Conservation (phyloP, 2,329 filamentous ascomycete species). For the Chaetomium globosum region DNA sequence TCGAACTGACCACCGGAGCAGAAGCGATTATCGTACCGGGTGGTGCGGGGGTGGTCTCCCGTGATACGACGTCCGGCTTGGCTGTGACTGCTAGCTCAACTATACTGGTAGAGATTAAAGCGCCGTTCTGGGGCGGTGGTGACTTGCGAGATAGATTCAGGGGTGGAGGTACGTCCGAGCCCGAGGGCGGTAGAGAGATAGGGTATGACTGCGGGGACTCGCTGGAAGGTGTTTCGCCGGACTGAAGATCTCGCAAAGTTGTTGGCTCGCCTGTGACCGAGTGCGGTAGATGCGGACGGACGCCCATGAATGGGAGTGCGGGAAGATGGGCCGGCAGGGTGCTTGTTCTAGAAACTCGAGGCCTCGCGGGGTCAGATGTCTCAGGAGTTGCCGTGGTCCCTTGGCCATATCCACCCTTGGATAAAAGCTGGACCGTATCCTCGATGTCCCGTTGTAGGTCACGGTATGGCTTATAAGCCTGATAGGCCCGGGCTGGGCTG, state of each 20-base stretch:
- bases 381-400: slow-evolving; percentile 5
- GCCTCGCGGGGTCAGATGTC: slow-evolving; percentile 1
- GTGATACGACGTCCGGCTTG: slow-evolving; percentile 1
- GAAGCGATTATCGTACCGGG: neutral
- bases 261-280: slow-evolving; percentile 22
- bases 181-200: slow-evolving; percentile 26
- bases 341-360: slow-evolving; percentile 31
- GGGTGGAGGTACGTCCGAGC: slow-evolving; percentile 27
- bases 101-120: slow-evolving; percentile 12
- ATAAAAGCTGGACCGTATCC: slow-evolving; percentile 29
- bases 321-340: slow-evolving; percentile 36
- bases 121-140: slow-evolving; percentile 7
- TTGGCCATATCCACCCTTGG: slow-evolving; percentile 21
- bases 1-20: neutral
- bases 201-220: slow-evolving; percentile 15
- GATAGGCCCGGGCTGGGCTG: slow-evolving; percentile 23
- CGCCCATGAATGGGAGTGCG: slow-evolving; percentile 34
- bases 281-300: slow-evolving; percentile 21
- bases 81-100: slow-evolving; percentile 10
- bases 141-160: slow-evolving; percentile 29
- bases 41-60: slow-evolving; percentile 6
- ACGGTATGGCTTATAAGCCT: slow-evolving; percentile 30
- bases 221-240: slow-evolving; percentile 3
- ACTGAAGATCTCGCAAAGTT: neutral
- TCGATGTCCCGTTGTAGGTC: slow-evolving; percentile 30